These are phyloP conservation scores for Penicillium simplicissimum DNA, from an alignment of 495 filamentous ascomycete genomes.

Conservation along the genomic window DNA sequence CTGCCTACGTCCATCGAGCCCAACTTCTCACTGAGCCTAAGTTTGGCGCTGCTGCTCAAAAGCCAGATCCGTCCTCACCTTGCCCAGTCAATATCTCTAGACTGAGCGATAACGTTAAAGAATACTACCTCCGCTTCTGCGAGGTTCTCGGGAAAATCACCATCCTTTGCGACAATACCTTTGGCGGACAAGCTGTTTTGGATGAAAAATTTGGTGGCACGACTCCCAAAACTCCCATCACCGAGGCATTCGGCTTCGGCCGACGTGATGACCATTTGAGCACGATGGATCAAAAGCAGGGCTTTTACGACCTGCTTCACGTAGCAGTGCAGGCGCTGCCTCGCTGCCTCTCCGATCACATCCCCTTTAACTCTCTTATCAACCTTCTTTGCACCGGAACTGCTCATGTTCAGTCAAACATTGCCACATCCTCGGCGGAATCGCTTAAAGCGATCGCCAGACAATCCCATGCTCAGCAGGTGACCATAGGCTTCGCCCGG, in stretches of 20 bases:
- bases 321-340: conserved; percentile 95
- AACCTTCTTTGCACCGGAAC: conserved; percentile 96
- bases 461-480: conserved; percentile 90
- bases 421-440: conserved; percentile 87
- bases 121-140: conserved; percentile 86
- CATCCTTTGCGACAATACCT: conserved; percentile 91
- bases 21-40: conserved; percentile 44
- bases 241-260: conserved; percentile 89
- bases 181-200: conserved; percentile 90
- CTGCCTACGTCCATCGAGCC: conserved; percentile 38
- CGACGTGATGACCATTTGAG: conserved; percentile 76
- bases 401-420: conserved; percentile 89
- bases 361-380: conserved; percentile 90
- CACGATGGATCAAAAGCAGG: conserved; percentile 81
- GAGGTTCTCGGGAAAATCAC: conserved; percentile 95
- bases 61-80: conserved; percentile 39
- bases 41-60: conserved; percentile 38
- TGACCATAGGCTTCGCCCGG: conserved; percentile 92
- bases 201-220: conserved; percentile 90
- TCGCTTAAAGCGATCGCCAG: conserved; percentile 93
- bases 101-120: conserved; percentile 72
- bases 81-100: conserved; percentile 72
- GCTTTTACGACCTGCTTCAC: conserved; percentile 93
- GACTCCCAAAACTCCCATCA: conserved; percentile 88
- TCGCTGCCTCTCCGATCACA: conserved; percentile 84